phyloP scores from a whole-genome alignment of 2,329 filamentous ascomycete species.

The Rugonectria rugulosa region DNA sequence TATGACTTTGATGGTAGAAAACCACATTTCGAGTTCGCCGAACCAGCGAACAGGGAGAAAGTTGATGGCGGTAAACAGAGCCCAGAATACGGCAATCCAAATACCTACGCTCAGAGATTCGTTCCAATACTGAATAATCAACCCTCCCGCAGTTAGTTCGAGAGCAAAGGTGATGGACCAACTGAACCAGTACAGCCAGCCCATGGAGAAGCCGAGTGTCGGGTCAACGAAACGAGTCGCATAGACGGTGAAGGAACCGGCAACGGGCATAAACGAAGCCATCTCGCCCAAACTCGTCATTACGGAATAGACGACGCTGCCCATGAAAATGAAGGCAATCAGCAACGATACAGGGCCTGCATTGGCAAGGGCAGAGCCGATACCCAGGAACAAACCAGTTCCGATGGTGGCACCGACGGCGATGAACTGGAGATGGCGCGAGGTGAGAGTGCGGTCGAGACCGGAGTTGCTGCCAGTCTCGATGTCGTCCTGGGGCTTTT shows the following conservation, averaged over 20 bases:
- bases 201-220: conserved; percentile 78
- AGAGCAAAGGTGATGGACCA: conserved; percentile 78
- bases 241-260: conserved; percentile 79
- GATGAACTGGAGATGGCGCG: conserved; percentile 58
- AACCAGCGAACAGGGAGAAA: conserved; percentile 76
- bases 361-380: conserved; percentile 66
- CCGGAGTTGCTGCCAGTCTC: conserved; percentile 46
- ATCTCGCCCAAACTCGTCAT: conserved; percentile 77
- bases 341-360: conserved; percentile 72
- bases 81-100: conserved; percentile 78
- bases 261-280: conserved; percentile 78
- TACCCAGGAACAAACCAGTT: conserved; percentile 76
- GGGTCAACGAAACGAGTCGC: conserved; percentile 78
- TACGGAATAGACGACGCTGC: conserved; percentile 76
- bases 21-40: conserved; percentile 81
- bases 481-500: conserved; percentile 42
- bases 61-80: conserved; percentile 72
- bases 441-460: conserved; percentile 47
- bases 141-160: conserved; percentile 74
- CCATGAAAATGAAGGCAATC: conserved; percentile 74
- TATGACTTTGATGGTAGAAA: conserved; percentile 78
- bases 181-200: conserved; percentile 85
- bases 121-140: conserved; percentile 82
- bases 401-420: conserved; percentile 71
- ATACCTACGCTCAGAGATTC: conserved; percentile 69